These are phyloP conservation scores for Petrea volubilis DNA, from an alignment of 257 asterid genomes.

Conservation along the genomic window DNA sequence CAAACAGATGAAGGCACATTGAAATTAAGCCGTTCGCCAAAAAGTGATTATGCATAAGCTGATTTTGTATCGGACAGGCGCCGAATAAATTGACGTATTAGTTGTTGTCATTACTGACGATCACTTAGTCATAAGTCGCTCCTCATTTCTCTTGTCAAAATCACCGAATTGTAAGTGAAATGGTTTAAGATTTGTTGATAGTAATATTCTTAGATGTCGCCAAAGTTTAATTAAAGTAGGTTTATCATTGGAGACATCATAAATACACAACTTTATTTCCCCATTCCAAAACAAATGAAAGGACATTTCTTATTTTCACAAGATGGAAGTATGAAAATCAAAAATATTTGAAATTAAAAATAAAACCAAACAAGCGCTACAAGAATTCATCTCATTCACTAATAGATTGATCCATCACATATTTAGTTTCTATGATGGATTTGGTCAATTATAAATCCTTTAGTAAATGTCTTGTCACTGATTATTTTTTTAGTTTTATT, in stretches of 20 bases:
- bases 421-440: no score
- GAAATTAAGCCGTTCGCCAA: not conserved
- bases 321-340: no score
- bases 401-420: no score
- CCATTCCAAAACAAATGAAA: no score
- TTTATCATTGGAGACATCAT: not conserved
- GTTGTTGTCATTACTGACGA: not conserved
- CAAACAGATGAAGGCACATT: not conserved
- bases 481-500: no score
- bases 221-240: not conserved
- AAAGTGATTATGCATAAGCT: not conserved
- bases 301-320: no score
- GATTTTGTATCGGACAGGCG: slow-evolving; percentile 14
- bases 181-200: not conserved
- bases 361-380: no score
- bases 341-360: no score
- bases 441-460: no score
- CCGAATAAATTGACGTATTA: slow-evolving; percentile 7
- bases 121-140: not conserved
- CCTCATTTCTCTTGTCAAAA: not conserved
- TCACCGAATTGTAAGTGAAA: not conserved
- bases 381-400: no score
- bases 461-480: no score
- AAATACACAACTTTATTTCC: not conserved
- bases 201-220: not conserved